Base-by-base conservation (phyloP, 305 asterid species). In the Fraxinus nigra region DNA sequence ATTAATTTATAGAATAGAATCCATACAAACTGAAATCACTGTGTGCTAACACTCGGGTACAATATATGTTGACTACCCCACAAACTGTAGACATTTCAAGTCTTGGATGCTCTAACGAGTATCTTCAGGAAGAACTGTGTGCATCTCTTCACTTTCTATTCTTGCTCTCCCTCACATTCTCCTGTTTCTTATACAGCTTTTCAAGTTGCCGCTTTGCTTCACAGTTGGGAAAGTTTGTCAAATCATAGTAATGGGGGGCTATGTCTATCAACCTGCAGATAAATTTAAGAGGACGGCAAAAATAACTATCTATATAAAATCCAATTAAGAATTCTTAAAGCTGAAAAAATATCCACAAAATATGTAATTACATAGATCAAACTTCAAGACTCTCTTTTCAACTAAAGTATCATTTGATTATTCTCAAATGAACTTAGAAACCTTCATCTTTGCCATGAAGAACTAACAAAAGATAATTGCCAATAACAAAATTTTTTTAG, bases 231-330 rank as follows among this genome's bases (percentile, higher is more conserved):
- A 96, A 96, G 87, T 96, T 94, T 0, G 90, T 78, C 30, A 96
- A 89, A 87, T 96, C 98, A 34, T 90, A 94, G 85, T 96, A 94
- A 82, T 96, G 99, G 1, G 99, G 97, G 16, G 98, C 98, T 54
- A 96, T 83, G 82, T 96, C 98, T 10, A 96, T 90, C 94, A 96
- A 87, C 99, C 99, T 96, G 89, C 84, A 78, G 20, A 72, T 28
- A 56, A 43, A 9, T 7, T 6, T 30, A 43, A 61, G 30, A 32
- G 16, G 20, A 14, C 14, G 0, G 16, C n/a, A 65, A 11, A 24
- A 24, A 26, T 59, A 20, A 59, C 32, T 59, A 20, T 7, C 32
- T 59, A 20, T 7, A 20, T 3, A 59, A 59, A 20, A 59, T 59
- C 69, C 28, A 56, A 7, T 11, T 56, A 59, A 20, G 69, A 59